Evolutionary conservation across 1,284 basidiomycete species (phyloP).

Genomic region (Ustilago shanxiensis): DNA sequence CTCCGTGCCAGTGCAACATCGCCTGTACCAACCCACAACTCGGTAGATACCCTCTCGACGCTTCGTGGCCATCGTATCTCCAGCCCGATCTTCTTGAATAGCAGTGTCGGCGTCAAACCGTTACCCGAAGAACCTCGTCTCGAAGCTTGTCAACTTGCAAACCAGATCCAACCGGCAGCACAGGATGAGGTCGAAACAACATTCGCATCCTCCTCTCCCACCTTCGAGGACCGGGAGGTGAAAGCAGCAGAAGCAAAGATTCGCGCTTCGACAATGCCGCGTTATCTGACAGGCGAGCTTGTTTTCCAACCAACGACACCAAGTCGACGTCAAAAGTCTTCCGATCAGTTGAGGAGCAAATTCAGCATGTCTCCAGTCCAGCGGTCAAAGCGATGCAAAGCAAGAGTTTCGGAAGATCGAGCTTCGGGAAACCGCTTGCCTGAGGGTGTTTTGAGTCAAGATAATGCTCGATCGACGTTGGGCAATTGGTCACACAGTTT

Average conservation of each 20-base stretch:
- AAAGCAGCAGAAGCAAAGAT: neutral
- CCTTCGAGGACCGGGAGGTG: neutral
- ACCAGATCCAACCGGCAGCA: neutral
- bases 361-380: slow-evolving; percentile 54
- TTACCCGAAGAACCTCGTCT: slow-evolving; percentile 1
- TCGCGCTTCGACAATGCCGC: slow-evolving; percentile 15
- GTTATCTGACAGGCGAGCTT: slow-evolving; percentile 3
- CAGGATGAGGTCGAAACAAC: neutral
- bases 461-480: slow-evolving; percentile 22
- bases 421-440: neutral
- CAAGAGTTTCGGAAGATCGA: slow-evolving; percentile 22
- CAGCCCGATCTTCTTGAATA: slow-evolving; percentile 38
- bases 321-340: slow-evolving; percentile 11
- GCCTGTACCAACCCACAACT: slow-evolving; percentile 14
- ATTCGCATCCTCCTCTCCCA: neutral
- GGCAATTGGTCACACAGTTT: slow-evolving; percentile 39
- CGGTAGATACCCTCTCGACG: slow-evolving; percentile 28
- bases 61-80: slow-evolving; percentile 33
- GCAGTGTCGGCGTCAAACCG: slow-evolving; percentile 31
- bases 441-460: slow-evolving; percentile 19
- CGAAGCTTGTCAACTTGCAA: neutral
- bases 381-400: slow-evolving; percentile 33
- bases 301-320: slow-evolving; percentile 24
- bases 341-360: slow-evolving; percentile 41
- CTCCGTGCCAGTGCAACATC: slow-evolving; percentile 20